These are phyloP conservation scores for Pythium aristosporum DNA, from an alignment of 352 stramenopile genomes.

Conservation along the genomic window DNA sequence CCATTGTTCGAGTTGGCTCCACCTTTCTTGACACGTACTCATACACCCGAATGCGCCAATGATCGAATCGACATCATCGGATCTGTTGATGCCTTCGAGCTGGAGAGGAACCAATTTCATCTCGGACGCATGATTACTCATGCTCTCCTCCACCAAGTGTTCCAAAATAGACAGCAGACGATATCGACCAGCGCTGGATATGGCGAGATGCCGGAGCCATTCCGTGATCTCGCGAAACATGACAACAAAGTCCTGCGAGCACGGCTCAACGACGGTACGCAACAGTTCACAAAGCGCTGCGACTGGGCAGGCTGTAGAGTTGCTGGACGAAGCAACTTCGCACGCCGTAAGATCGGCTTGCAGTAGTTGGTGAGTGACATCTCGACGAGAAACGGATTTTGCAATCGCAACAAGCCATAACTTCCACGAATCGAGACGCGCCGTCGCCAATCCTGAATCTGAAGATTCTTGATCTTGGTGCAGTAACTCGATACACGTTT, in stretches of 20 bases:
- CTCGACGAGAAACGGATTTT: slow-evolving; percentile 38
- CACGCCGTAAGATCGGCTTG: slow-evolving; percentile 54
- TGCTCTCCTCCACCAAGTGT: background rate
- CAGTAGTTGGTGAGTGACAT: slow-evolving; percentile 52
- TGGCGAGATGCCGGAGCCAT: slow-evolving; percentile 7
- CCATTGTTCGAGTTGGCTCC: slow-evolving; percentile 46
- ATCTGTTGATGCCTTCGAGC: no score
- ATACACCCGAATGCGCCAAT: slow-evolving; percentile 33
- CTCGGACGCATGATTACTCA: background rate
- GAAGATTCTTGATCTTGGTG: slow-evolving; percentile 18
- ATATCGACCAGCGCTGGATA: slow-evolving; percentile 12
- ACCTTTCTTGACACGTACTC: slow-evolving; percentile 36
- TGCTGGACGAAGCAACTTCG: slow-evolving; percentile 5
- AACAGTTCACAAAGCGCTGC: slow-evolving; percentile 42
- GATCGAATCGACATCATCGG: slow-evolving; percentile 17
- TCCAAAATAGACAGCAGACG: slow-evolving; percentile 16
- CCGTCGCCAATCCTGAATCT: slow-evolving; percentile 22
- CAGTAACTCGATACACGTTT: slow-evolving; percentile 33
- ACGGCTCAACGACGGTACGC: slow-evolving; percentile 28
- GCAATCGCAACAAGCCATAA: slow-evolving; percentile 53
- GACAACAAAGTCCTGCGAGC: slow-evolving; percentile 48
- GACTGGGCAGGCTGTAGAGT: slow-evolving; percentile 17
- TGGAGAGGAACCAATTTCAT: slow-evolving; percentile 24
- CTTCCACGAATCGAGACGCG: slow-evolving; percentile 36
- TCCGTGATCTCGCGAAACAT: slow-evolving; percentile 33